Evolutionary conservation across 1,284 basidiomycete genomes (phyloP).

Genomic region (Mycena sp.): DNA sequence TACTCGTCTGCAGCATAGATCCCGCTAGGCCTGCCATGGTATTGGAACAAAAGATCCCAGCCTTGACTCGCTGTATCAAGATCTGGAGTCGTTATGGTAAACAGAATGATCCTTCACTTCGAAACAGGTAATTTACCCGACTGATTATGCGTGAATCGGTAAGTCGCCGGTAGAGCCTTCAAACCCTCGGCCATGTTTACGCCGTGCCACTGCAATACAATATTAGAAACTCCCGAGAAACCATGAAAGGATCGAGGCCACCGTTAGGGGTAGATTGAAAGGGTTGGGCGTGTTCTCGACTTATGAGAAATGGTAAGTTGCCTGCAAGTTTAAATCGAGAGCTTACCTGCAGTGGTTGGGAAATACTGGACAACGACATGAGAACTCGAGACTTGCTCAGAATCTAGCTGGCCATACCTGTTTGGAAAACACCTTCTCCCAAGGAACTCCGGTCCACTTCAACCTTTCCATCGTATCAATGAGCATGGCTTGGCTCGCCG

Average conservation of each 20-base stretch:
- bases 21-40: constrained; percentile 67
- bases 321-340: not conserved
- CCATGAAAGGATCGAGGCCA: constrained; percentile 12
- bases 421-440: constrained; percentile 50
- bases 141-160: constrained; percentile 66
- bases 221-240: no score
- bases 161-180: constrained; percentile 64
- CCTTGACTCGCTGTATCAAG: constrained; percentile 55
- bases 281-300: constrained; percentile 40
- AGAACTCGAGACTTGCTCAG: not conserved
- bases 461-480: constrained; percentile 65
- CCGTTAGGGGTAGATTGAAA: constrained; percentile 46
- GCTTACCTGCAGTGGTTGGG: constrained; percentile 40
- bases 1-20: constrained; percentile 70
- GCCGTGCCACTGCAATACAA: constrained; percentile 57
- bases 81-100: constrained; percentile 43
- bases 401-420: constrained; percentile 17
- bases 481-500: constrained; percentile 54
- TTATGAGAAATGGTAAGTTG: constrained; percentile 5
- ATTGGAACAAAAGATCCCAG: constrained; percentile 68
- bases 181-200: constrained; percentile 69
- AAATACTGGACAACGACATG: constrained; percentile 47
- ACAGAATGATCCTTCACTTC: constrained; percentile 11
- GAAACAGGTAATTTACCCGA: constrained; percentile 47
- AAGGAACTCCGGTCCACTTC: constrained; percentile 60